Percentiles rank a stretch among this genome's conserved stretches.
phyloP scores from a whole-genome alignment of 208 protist species.

The Trypanosoma avium region DNA sequence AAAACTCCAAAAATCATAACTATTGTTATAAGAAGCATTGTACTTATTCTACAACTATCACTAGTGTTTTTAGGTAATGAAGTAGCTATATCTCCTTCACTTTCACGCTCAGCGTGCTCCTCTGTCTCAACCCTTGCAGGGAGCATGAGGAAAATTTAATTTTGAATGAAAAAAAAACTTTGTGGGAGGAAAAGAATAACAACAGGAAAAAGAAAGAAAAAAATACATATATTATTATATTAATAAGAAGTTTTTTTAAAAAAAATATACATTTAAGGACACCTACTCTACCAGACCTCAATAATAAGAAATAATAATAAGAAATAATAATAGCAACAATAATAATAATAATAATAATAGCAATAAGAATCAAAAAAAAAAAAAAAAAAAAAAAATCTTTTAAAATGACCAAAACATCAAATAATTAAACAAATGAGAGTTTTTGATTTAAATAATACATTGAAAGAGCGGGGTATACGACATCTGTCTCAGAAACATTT shows the following conservation, averaged over 20 bases:
- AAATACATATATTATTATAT: no score
- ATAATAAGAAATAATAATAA: no score
- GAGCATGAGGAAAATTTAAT: neutral
- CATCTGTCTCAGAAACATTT: constrained; percentile 59
- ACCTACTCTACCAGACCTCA: no score
- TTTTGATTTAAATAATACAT: constrained; percentile 94
- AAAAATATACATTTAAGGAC: neutral
- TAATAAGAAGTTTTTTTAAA: neutral
- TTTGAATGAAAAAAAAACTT: neutral
- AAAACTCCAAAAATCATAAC: constrained; percentile 55
- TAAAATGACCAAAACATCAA: constrained; percentile 12
- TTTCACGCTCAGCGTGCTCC: neutral
- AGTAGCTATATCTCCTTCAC: constrained; percentile 18
- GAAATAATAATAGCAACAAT: neutral
- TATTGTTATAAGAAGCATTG: constrained; percentile 40
- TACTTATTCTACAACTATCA: constrained; percentile 36
- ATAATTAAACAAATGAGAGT: constrained; percentile 79
- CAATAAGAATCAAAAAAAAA: neutral
- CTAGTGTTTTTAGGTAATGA: constrained; percentile 16
- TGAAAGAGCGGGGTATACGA: constrained; percentile 84
- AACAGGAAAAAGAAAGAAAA: no score
- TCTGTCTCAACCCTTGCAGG: neutral
- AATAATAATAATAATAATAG: constrained; percentile 10
- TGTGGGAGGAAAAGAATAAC: no score
- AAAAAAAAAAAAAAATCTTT: constrained; percentile 17